Conservation (phyloP, 257 asterid species). For the Voacanga thouarsii region DNA sequence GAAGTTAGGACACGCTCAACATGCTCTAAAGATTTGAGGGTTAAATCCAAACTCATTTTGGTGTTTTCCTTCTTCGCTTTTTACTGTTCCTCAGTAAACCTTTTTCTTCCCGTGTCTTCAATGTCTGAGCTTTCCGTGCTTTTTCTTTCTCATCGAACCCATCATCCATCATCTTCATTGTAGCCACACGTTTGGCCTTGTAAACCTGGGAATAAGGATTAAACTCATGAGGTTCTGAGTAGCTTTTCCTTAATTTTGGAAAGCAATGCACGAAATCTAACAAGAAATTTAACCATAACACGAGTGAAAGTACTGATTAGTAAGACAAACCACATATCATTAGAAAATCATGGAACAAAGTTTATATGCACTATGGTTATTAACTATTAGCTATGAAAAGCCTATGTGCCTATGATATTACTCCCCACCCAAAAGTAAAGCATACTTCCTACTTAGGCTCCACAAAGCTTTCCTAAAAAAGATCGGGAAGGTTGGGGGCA, state of each 20-base stretch:
- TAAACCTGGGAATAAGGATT: conserved; percentile 52
- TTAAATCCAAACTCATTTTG: background rate
- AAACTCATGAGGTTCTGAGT: background rate
- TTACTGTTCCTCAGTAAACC: conserved; percentile 34
- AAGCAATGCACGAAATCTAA: background rate
- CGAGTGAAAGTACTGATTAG: background rate
- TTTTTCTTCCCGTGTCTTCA: conserved; percentile 45
- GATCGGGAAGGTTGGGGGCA: background rate
- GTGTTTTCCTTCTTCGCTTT: conserved; percentile 22
- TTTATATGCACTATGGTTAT: background rate
- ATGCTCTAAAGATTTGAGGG: background rate
- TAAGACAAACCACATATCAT: background rate
- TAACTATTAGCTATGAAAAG: background rate
- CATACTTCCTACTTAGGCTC: background rate
- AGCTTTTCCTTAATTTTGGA: background rate
- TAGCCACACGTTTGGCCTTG: conserved; percentile 84
- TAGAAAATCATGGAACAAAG: background rate
- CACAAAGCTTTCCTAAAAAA: background rate
- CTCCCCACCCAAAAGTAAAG: background rate
- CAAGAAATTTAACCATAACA: background rate
- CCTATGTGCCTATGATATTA: background rate
- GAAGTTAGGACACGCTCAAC: background rate
- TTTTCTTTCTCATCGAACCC: conserved; percentile 85
- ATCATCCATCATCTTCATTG: conserved; percentile 80
- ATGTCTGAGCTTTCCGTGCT: conserved; percentile 67